These are phyloP conservation scores for Metarhizium brunneum DNA, from an alignment of 2,329 filamentous ascomycete species.

Conservation along the genomic window DNA sequence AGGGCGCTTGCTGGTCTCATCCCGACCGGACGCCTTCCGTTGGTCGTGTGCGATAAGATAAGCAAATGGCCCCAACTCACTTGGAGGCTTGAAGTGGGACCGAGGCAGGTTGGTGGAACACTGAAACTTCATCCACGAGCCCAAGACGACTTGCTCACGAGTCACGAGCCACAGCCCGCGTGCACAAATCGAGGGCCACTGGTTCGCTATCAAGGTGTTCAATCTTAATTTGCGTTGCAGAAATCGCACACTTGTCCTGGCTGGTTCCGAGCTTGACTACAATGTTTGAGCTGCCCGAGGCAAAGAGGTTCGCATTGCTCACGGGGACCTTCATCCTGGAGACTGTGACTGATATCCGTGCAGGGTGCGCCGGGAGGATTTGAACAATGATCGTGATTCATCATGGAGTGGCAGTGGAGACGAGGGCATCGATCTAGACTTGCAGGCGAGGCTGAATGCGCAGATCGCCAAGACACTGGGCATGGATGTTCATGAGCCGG, in stretches of 20 bases:
- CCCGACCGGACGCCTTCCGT: background rate
- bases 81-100: background rate
- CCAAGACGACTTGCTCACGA: background rate
- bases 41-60: conserved; percentile 17
- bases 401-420: conserved; percentile 18
- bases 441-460: conserved; percentile 36
- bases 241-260: no score
- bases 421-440: conserved; percentile 24
- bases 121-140: background rate
- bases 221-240: background rate
- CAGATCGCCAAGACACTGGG: conserved; percentile 38
- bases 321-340: background rate
- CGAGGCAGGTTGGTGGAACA: background rate
- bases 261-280: background rate
- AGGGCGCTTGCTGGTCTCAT: background rate
- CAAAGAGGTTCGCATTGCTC: conserved; percentile 18
- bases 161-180: background rate
- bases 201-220: background rate
- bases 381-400: conserved; percentile 29
- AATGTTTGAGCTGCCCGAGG: conserved; percentile 22
- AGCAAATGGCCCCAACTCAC: conserved; percentile 2
- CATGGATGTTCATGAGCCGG: conserved; percentile 19
- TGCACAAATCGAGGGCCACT: background rate
- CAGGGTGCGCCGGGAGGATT: conserved; percentile 47
- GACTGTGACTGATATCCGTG: background rate